phyloP scores from a whole-genome alignment of 202 grass and related monocot species.

The Setaria viridis region DNA sequence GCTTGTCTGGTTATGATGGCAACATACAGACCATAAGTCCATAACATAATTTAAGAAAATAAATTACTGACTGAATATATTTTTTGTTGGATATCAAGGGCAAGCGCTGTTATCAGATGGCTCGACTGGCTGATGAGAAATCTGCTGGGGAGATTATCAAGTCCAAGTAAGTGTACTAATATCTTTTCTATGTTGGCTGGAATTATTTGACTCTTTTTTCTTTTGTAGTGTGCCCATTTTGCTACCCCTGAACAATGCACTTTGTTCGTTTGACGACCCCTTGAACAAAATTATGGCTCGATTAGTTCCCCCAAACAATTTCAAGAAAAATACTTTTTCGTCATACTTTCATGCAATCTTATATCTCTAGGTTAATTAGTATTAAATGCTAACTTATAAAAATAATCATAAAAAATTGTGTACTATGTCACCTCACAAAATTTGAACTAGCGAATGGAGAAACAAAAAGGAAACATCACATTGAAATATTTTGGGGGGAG shows the following conservation, averaged over 20 bases:
- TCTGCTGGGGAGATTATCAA: constrained; percentile 61
- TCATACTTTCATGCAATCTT: background rate
- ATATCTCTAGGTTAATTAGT: background rate
- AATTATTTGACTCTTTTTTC: background rate
- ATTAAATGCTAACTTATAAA: no score
- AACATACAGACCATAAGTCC: background rate
- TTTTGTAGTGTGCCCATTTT: background rate
- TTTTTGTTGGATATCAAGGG: constrained; percentile 63
- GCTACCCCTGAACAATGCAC: background rate
- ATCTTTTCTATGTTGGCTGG: constrained; percentile 13
- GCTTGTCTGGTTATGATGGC: constrained; percentile 12
- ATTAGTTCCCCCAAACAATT: background rate
- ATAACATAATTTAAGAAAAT: constrained; percentile 24
- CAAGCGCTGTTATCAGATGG: constrained; percentile 65
- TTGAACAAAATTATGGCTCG: background rate
- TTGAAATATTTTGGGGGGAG: background rate
- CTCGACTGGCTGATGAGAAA: constrained; percentile 74
- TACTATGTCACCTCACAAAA: background rate
- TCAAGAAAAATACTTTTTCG: background rate
- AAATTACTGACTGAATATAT: constrained; percentile 30
- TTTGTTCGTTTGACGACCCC: background rate
- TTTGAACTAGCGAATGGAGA: background rate
- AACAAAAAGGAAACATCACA: background rate
- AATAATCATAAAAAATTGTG: background rate
- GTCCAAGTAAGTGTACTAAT: constrained; percentile 47